Percentiles rank a stretch among this genome's conserved stretches.
These are phyloP conservation scores for Camellia oleifera DNA, from an alignment of 179 eudicot species.

Conservation along the genomic window DNA sequence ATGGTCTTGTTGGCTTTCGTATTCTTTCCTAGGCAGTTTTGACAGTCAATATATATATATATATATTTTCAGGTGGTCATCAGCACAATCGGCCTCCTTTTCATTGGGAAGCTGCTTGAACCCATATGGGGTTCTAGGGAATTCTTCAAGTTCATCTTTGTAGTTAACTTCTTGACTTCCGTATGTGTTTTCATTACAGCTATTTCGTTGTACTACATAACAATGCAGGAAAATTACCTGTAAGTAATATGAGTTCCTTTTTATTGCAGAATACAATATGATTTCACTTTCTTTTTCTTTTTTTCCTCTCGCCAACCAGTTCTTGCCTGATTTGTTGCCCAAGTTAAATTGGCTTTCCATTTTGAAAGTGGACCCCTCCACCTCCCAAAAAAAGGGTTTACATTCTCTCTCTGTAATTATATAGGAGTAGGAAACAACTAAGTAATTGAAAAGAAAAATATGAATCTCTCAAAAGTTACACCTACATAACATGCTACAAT, in stretches of 20 bases:
- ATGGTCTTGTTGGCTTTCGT: not conserved
- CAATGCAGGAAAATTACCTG: conserved; percentile 84
- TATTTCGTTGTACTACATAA: conserved; percentile 78
- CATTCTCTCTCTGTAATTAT: no score
- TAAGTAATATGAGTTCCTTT: conserved; percentile 41
- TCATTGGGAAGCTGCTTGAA: conserved; percentile 91
- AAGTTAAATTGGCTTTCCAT: no score
- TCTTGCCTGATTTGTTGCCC: no score
- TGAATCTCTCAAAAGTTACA: not conserved
- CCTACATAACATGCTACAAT: not conserved
- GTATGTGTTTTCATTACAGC: conserved; percentile 88
- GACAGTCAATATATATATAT: not conserved
- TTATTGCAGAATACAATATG: not conserved
- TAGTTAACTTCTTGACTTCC: conserved; percentile 86
- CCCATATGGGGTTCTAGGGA: conserved; percentile 99
- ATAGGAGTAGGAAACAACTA: not conserved
- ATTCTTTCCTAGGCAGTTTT: conserved; percentile 7
- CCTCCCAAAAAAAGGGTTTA: not conserved
- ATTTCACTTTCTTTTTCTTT: not conserved
- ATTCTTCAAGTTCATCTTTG: conserved; percentile 86
- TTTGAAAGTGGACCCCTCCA: not conserved
- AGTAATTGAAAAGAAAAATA: not conserved
- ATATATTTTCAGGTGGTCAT: conserved; percentile 53
- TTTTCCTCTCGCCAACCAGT: not conserved
- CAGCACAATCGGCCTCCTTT: conserved; percentile 76